phyloP scores from a whole-genome alignment of 2,329 filamentous ascomycete genomes.

The Thielaviopsis punctulata region DNA sequence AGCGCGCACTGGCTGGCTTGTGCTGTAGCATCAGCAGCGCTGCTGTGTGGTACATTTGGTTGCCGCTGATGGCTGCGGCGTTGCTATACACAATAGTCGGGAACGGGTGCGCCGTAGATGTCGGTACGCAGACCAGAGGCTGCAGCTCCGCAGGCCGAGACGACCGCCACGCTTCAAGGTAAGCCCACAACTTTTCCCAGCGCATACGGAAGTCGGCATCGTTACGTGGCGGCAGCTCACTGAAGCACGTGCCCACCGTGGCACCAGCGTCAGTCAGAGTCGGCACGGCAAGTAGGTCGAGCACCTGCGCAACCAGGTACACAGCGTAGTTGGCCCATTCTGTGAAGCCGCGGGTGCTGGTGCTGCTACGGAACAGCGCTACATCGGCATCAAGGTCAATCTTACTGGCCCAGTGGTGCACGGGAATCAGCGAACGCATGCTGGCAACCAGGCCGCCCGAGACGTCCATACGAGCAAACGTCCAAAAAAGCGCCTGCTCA shows the following conservation, averaged over 20 bases:
- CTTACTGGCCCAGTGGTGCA: conserved; percentile 27
- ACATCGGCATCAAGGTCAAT: conserved; percentile 18
- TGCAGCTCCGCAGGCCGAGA: conserved; percentile 21
- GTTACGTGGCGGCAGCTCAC: conserved; percentile 11
- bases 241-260: conserved; percentile 6
- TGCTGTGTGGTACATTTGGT: conserved; percentile 36
- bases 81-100: conserved; percentile 33
- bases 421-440: conserved; percentile 31
- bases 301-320: conserved; percentile 28
- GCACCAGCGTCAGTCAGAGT: conserved; percentile 12
- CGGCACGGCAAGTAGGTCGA: conserved; percentile 21
- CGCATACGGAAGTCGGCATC: conserved; percentile 16
- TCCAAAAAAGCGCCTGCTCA: conserved; percentile 36
- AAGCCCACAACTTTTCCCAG: conserved; percentile 24
- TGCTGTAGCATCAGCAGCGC: conserved; percentile 33
- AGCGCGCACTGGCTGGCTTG: conserved; percentile 23
- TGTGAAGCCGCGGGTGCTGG: conserved; percentile 20
- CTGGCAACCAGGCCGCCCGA: conserved; percentile 35
- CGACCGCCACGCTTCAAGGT: conserved; percentile 25
- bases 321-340: conserved; percentile 34
- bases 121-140: conserved; percentile 20
- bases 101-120: conserved; percentile 29
- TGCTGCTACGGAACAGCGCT: conserved; percentile 20
- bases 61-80: conserved; percentile 34
- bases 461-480: conserved; percentile 36